Evolutionary conservation across 2,329 filamentous ascomycete genomes (phyloP).

Genomic region (Ramularia endophylla): DNA sequence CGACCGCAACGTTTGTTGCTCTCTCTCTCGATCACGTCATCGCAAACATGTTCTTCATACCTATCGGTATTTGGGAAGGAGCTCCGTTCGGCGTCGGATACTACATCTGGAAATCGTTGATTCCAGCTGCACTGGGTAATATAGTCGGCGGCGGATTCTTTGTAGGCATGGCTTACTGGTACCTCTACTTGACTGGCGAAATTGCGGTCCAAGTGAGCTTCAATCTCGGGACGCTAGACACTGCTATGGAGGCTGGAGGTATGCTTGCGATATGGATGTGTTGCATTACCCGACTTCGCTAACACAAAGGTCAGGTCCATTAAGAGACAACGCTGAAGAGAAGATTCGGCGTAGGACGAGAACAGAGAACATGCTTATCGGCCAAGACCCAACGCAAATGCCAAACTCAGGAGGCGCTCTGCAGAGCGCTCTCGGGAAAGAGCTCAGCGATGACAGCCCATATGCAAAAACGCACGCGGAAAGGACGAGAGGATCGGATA

Average conservation of each 20-base stretch:
- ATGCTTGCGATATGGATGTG: too few relatives aligned
- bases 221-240: constrained; percentile 16
- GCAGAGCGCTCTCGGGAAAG: too few relatives aligned
- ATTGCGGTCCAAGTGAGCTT: constrained; percentile 18
- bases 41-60: constrained; percentile 47
- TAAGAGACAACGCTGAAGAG: too few relatives aligned
- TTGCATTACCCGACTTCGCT: too few relatives aligned
- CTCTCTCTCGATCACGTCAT: constrained; percentile 48
- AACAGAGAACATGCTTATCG: too few relatives aligned
- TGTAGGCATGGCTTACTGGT: constrained; percentile 45
- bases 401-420: too few relatives aligned
- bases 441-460: too few relatives aligned
- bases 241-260: constrained; percentile 21
- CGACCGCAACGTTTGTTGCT: constrained; percentile 49
- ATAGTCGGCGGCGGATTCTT: constrained; percentile 60
- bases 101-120: constrained; percentile 54
- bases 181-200: constrained; percentile 27
- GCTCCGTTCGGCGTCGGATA: constrained; percentile 44
- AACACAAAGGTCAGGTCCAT: too few relatives aligned
- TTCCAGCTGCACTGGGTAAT: constrained; percentile 49
- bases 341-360: too few relatives aligned
- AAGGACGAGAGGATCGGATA: too few relatives aligned
- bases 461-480: too few relatives aligned
- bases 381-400: too few relatives aligned
- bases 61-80: constrained; percentile 45